Base-by-base conservation (phyloP, 208 protist species). In the Wallacemonas collosoma region DNA sequence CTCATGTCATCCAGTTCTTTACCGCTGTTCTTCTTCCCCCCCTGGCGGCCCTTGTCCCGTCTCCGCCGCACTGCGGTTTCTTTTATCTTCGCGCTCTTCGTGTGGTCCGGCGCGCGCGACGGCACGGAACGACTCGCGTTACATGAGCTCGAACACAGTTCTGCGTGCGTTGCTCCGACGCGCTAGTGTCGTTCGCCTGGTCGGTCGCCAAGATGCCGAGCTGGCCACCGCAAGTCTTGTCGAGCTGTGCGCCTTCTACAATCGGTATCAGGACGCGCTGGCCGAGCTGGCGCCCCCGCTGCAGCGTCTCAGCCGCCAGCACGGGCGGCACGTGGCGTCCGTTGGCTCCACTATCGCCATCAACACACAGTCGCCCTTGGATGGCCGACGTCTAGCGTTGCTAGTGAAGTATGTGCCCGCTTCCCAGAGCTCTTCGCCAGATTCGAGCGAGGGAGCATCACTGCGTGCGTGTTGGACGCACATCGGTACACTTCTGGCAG, bases 201-300 rank as follows among this genome's bases (percentile, higher is more conserved):
- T 61, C 15, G 50, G 56, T 26, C 64, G 68, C 9, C 81, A 89
- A 41, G 83, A 92, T 54, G 83, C 85, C 2, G 72, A 71, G 9
- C 51, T 54, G 41, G 73, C 82, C 8, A 73, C 77, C 60, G 51
- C 56, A 8, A 68, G 80, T 8, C 74, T 93, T 35, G 58, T 93
- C 3, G 73, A 90, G 7, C 63, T 90, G 4, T 71, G 75, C 8
- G 74, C 77, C 15, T 79, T 82, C 71, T 62, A 81, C 40, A 67
- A 82, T 36, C 68, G 73, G 4, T 40, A 63, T 12, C 70, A 80
- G 41, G 60, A 65, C 26, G 60, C 60, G 38, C 9, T 36, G 40
- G 60, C 36, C 4, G 60, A 51, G n/a, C 60, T 65, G 40, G 38
- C 14, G 60, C 4, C 38, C 12, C 38, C 54, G 38, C 51, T 72